Base-by-base conservation (phyloP, 31 red algal species). In the Asparagopsis taxiformis region DNA sequence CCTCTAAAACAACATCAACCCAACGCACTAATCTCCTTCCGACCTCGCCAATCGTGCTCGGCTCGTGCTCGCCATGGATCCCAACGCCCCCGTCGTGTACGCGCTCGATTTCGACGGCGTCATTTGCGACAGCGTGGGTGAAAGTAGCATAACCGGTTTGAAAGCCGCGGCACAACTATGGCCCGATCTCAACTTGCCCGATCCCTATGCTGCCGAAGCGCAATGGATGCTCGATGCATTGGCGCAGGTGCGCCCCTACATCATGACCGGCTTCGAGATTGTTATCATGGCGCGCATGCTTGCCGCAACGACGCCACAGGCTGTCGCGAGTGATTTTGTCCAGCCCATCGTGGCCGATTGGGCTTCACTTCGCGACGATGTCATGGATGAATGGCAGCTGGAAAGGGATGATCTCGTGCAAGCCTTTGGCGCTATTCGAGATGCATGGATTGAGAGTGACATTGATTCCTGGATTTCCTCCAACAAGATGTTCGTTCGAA, bases 71-170 rank as follows among this genome's bases (percentile, higher is more conserved):
- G n/a, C n/a, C 20, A 84, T 84, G 66, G 41, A 46, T 46, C 41
- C 41, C 6, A 41, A 62, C 20, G 50, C 55, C n/a, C 36, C 65
- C 25, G 55, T 71, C 56, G 38, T 93, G 35, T 93, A 90, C 68
- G 94, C 94, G 1, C 85, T 98, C 31, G 94, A 98, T 73, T 98
- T 98, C 77, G 94, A 98, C 68, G 94, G 94, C 16, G 94, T 98
- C 19, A 49, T 98, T 23, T 93, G 90, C 55, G 94, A 98, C 73
- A 84, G 70, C 39, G 85, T 84, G 3, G 63, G 70, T 58, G 94
- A 98, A 68, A 72, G 68, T 9, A 68, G 70, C 3, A 59, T 67
- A 23, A 77, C 83, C 13, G 87, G 84, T 21, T 65, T 93, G 19
- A 64, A 51, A 1, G 77, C 94, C 0, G 88, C 90, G 17, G 49